A percentile compares a stretch with the other conserved stretches of the same genome.
phyloP scores from a whole-genome alignment of 1,284 basidiomycete genomes.

The Ustilago lituana region DNA sequence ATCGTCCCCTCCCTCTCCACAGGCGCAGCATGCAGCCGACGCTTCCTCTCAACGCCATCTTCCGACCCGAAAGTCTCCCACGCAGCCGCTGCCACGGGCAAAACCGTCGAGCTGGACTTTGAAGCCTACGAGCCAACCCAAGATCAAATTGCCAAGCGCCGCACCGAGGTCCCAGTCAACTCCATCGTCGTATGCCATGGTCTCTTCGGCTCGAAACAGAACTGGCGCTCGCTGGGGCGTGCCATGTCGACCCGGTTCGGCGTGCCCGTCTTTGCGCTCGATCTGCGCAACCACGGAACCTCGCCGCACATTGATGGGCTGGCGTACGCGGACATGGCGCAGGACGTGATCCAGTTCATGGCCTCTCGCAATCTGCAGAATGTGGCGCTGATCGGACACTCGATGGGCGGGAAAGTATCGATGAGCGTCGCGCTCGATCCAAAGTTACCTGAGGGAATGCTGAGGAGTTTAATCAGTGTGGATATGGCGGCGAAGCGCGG shows the following conservation, averaged over 20 bases:
- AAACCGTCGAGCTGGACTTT: conserved; percentile 42
- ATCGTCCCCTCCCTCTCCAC: background rate
- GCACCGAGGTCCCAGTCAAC: conserved; percentile 15
- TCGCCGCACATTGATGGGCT: conserved; percentile 78
- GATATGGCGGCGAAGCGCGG: conserved; percentile 81
- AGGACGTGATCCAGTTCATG: conserved; percentile 74
- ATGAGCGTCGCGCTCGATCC: conserved; percentile 78
- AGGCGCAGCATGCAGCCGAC: background rate
- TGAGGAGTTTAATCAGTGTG: conserved; percentile 78
- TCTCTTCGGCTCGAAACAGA: conserved; percentile 78
- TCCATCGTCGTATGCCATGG: conserved; percentile 71
- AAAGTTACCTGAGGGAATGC: conserved; percentile 67
- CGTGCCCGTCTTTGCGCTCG: conserved; percentile 79
- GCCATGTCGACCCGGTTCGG: conserved; percentile 73
- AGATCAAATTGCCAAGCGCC: conserved; percentile 4
- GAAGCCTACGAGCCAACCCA: conserved; percentile 38
- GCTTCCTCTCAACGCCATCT: conserved; percentile 23
- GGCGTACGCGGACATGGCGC: conserved; percentile 77
- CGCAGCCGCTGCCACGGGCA: conserved; percentile 33
- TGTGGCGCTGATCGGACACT: conserved; percentile 82
- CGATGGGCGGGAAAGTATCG: conserved; percentile 89
- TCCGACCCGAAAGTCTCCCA: conserved; percentile 24
- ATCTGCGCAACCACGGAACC: conserved; percentile 83
- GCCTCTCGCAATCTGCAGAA: conserved; percentile 68
- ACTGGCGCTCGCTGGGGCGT: conserved; percentile 79